phyloP scores from a whole-genome alignment of 805 yeast species.

The Saccharomycopsis oosterbeekiorum region DNA sequence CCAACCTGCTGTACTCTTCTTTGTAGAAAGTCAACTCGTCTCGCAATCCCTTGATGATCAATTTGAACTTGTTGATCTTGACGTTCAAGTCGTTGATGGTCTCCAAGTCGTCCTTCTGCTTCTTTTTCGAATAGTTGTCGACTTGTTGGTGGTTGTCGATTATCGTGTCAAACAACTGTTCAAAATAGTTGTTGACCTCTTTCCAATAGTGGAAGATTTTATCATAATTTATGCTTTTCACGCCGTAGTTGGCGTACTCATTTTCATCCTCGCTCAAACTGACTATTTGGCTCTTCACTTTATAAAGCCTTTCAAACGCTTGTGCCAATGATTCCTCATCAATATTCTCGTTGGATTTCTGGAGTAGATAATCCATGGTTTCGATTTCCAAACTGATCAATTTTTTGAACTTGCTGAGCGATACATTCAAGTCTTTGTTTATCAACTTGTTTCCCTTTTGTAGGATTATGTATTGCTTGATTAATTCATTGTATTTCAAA shows the following conservation, averaged over 20 bases:
- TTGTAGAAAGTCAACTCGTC: background rate
- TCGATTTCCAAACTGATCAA: background rate
- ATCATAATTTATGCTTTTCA: background rate
- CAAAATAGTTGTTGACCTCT: background rate
- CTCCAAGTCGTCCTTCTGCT: background rate
- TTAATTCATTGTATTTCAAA: background rate
- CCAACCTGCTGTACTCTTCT: background rate
- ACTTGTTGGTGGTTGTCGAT: background rate
- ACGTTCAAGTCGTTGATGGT: background rate
- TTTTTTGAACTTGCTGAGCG: background rate
- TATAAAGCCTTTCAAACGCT: background rate
- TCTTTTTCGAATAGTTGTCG: background rate
- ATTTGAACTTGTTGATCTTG: background rate
- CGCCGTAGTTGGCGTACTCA: background rate
- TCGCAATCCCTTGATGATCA: background rate
- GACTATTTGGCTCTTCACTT: background rate
- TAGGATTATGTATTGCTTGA: background rate
- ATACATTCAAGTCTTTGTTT: background rate
- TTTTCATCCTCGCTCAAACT: background rate
- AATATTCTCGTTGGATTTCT: background rate
- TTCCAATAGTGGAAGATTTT: background rate
- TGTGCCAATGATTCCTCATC: background rate
- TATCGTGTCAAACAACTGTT: background rate
- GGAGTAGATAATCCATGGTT: background rate
- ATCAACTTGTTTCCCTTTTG: background rate